phyloP scores from a whole-genome alignment of 1,139 yeast species.

The Scheffersomyces illinoinensis region DNA sequence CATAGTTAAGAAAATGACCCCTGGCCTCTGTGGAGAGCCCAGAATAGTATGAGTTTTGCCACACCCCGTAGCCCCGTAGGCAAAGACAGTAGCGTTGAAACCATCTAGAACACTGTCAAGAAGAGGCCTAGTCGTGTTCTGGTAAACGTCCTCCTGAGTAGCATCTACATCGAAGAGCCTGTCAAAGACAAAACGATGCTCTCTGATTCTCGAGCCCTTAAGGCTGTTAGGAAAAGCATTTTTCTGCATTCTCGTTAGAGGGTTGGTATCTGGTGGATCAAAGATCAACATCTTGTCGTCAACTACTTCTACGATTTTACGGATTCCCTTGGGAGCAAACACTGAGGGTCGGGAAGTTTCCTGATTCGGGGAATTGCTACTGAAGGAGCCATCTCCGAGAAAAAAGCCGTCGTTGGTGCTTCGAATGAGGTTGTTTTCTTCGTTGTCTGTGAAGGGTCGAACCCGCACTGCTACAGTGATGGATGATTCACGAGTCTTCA shows the following conservation, averaged over 20 bases:
- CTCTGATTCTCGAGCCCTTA: constrained; percentile 56
- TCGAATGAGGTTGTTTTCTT: constrained; percentile 46
- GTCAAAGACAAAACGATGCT: constrained; percentile 83
- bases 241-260: constrained; percentile 60
- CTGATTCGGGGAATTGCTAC: constrained; percentile 10
- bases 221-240: constrained; percentile 50
- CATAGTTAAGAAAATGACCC: constrained; percentile 79
- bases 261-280: constrained; percentile 82
- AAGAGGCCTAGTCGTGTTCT: constrained; percentile 67
- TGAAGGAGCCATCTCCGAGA: constrained; percentile 59
- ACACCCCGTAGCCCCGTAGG: constrained; percentile 98
- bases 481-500: constrained; percentile 51
- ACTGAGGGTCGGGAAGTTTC: constrained; percentile 2
- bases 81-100: constrained; percentile 87
- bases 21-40: constrained; percentile 75
- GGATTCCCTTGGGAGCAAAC: constrained; percentile 53
- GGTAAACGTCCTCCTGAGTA: constrained; percentile 67
- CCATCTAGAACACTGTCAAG: constrained; percentile 80
- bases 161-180: constrained; percentile 66
- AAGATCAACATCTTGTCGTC: constrained; percentile 88
- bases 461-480: constrained; percentile 81
- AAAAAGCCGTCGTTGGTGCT: constrained; percentile 41
- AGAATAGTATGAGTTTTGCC: constrained; percentile 94
- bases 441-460: constrained; percentile 74
- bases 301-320: constrained; percentile 77